phyloP scores from a whole-genome alignment of 202 grass and related monocot species.

The Brachypodium distachyon region DNA sequence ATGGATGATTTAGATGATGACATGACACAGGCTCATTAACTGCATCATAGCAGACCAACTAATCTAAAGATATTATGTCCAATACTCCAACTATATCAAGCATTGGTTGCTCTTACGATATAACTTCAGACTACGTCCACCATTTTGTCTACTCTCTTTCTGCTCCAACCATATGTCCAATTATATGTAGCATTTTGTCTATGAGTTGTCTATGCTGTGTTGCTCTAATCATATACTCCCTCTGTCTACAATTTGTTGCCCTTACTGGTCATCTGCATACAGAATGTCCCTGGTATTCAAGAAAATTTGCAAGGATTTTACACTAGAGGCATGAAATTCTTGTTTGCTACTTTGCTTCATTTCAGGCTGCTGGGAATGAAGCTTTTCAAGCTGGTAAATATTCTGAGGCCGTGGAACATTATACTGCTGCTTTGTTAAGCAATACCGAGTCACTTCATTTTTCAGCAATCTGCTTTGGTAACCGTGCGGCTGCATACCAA shows the following conservation, averaged over 20 bases:
- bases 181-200: too few species aligned
- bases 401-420: slow-evolving; percentile 74
- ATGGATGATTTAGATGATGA: slow-evolving; percentile 11
- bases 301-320: neutral
- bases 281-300: neutral
- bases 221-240: too few species aligned
- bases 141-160: too few species aligned
- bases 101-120: neutral
- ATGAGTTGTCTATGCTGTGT: too few species aligned
- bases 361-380: slow-evolving; percentile 79
- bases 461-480: slow-evolving; percentile 78
- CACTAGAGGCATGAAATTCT: neutral
- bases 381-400: slow-evolving; percentile 83
- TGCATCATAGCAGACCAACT: neutral
- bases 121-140: neutral
- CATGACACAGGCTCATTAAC: neutral
- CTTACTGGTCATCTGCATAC: neutral
- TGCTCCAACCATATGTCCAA: too few species aligned
- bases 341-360: slow-evolving; percentile 19
- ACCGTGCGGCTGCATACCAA: slow-evolving; percentile 82
- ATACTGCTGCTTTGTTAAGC: slow-evolving; percentile 57
- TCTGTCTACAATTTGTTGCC: neutral
- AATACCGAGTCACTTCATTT: slow-evolving; percentile 56
- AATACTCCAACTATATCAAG: neutral
- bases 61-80: neutral